Evolutionary conservation across 2,329 filamentous ascomycete genomes (phyloP).

Genomic region (Davidsoniella eucalypti): DNA sequence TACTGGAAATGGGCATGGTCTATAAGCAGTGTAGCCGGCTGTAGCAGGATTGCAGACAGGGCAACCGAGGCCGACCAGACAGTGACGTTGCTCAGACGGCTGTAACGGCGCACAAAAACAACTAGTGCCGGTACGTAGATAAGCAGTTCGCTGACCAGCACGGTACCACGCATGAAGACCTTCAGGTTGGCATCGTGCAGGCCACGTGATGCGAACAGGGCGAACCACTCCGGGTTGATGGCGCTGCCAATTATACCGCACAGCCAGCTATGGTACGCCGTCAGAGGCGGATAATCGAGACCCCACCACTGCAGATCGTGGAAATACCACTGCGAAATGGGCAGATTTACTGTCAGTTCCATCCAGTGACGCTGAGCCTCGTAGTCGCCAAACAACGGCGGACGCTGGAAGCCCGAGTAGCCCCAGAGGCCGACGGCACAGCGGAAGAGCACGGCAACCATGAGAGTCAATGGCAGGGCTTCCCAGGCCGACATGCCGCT

Average conservation of each 20-base stretch:
- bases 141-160: slow-evolving; percentile 79
- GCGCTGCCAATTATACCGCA: slow-evolving; percentile 67
- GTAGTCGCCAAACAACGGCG: slow-evolving; percentile 92
- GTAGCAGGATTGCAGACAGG: slow-evolving; percentile 78
- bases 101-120: slow-evolving; percentile 70
- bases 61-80: slow-evolving; percentile 73
- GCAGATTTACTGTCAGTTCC: slow-evolving; percentile 82
- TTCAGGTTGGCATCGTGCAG: slow-evolving; percentile 66
- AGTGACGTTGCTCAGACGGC: slow-evolving; percentile 58
- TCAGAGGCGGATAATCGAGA: slow-evolving; percentile 90
- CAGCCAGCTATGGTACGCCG: slow-evolving; percentile 97
- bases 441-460: slow-evolving; percentile 78
- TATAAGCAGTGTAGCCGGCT: slow-evolving; percentile 76
- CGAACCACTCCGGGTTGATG: slow-evolving; percentile 77
- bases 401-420: slow-evolving; percentile 71
- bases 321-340: slow-evolving; percentile 92
- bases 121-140: slow-evolving; percentile 74
- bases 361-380: slow-evolving; percentile 98
- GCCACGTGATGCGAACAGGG: slow-evolving; percentile 65
- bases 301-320: slow-evolving; percentile 97
- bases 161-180: slow-evolving; percentile 89
- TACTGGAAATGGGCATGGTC: slow-evolving; percentile 97
- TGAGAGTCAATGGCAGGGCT: slow-evolving; percentile 70
- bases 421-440: slow-evolving; percentile 90
- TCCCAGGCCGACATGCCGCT: slow-evolving; percentile 82